Percentiles rank a stretch among this genome's conserved stretches.
Evolutionary conservation across 2,329 filamentous ascomycete species (phyloP).

Genomic region (Pseudofabraea citricarpa): DNA sequence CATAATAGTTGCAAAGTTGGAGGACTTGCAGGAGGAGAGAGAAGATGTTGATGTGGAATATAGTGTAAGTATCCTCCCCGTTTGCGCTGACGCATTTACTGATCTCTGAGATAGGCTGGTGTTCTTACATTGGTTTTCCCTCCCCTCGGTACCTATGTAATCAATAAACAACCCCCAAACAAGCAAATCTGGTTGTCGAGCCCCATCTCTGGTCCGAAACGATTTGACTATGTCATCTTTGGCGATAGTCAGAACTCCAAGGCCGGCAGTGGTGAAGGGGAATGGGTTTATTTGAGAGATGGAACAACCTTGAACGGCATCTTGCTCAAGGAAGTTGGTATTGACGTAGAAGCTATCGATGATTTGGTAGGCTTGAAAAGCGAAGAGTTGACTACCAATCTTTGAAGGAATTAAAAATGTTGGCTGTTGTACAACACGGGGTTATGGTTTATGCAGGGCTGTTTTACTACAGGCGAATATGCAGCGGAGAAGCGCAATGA

Average conservation of each 20-base stretch:
- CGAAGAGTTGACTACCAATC: too few species aligned
- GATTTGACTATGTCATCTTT: slow-evolving; percentile 81
- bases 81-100: slow-evolving; percentile 1
- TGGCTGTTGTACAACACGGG: too few species aligned
- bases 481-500: too few species aligned
- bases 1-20: slow-evolving; percentile 51
- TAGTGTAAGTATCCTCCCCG: slow-evolving; percentile 53
- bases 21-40: slow-evolving; percentile 67
- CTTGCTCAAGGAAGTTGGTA: slow-evolving; percentile 69
- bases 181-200: slow-evolving; percentile 97
- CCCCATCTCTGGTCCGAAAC: slow-evolving; percentile 85
- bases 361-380: too few species aligned
- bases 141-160: slow-evolving; percentile 74
- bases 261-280: slow-evolving; percentile 66
- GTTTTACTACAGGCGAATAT: too few species aligned
- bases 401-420: too few species aligned
- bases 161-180: slow-evolving; percentile 98
- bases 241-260: slow-evolving; percentile 74
- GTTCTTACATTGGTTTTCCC: slow-evolving; percentile 74
- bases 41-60: slow-evolving; percentile 86
- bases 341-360: too few species aligned
- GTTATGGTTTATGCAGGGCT: too few species aligned
- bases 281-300: slow-evolving; percentile 88
- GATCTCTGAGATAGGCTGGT: slow-evolving; percentile 56
- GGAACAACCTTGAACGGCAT: slow-evolving; percentile 70